These are phyloP conservation scores for Pezicula carpinea DNA, from an alignment of 2,329 filamentous ascomycete species.

Conservation along the genomic window DNA sequence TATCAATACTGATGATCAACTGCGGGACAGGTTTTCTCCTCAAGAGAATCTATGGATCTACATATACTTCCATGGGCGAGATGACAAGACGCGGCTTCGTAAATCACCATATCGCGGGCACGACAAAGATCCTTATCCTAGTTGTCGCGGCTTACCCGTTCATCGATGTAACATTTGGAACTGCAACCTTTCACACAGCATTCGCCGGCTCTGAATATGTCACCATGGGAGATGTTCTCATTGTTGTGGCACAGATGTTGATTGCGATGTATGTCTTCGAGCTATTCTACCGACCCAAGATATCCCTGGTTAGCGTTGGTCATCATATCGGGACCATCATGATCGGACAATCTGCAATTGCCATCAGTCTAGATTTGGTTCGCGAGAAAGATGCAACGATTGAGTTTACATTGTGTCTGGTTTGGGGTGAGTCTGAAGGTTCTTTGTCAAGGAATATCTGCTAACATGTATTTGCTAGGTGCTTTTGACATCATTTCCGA, in stretches of 20 bases:
- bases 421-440: constrained; percentile 20
- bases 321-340: constrained; percentile 33
- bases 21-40: constrained; percentile 26
- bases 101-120: constrained; percentile 41
- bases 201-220: constrained; percentile 27
- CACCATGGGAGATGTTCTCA: constrained; percentile 36
- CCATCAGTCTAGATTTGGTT: constrained; percentile 28
- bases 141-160: constrained; percentile 37
- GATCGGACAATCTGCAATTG: constrained; percentile 37
- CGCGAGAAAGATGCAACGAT: constrained; percentile 24
- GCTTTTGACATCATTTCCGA: constrained; percentile 42
- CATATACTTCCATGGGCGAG: constrained; percentile 32
- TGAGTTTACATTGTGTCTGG: constrained; percentile 25
- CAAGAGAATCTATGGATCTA: constrained; percentile 28
- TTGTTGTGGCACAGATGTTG: constrained; percentile 35
- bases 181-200: constrained; percentile 27
- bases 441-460: not conserved
- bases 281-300: constrained; percentile 35
- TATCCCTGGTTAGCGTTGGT: constrained; percentile 35
- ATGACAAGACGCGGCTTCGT: constrained; percentile 35
- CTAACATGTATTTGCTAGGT: constrained; percentile 26
- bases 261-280: constrained; percentile 43
- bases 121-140: constrained; percentile 36
- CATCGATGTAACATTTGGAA: constrained; percentile 32
- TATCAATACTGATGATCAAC: no score